Evolutionary conservation across 352 stramenopile genomes (phyloP).

Genomic region (Pythium chondricola): DNA sequence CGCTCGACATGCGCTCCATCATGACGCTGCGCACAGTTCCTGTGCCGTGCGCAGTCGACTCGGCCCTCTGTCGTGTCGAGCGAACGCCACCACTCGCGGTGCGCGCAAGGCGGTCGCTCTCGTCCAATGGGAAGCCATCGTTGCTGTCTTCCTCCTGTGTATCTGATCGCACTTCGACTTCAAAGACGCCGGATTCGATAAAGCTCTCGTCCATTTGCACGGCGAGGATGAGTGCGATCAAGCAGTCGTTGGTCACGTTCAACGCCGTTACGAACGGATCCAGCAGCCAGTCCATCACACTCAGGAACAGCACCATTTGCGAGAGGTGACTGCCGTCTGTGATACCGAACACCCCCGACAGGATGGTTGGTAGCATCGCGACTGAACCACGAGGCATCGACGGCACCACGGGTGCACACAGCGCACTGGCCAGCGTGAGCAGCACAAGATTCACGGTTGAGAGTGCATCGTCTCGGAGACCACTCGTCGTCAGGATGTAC

Average conservation of each 20-base stretch:
- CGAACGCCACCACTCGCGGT: background rate
- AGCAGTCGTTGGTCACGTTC: conserved; percentile 44
- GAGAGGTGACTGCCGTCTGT: conserved; percentile 6
- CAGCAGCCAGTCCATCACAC: conserved; percentile 48
- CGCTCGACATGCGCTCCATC: conserved; percentile 8
- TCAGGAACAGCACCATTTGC: conserved; percentile 32
- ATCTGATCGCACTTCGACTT: conserved; percentile 12
- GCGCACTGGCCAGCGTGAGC: conserved; percentile 30
- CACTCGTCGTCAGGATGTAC: conserved; percentile 35
- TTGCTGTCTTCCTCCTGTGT: conserved; percentile 30
- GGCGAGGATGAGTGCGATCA: conserved; percentile 46
- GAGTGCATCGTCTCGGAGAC: conserved; percentile 11
- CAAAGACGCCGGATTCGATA: conserved; percentile 17
- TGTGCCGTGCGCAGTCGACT: conserved; percentile 9
- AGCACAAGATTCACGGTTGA: conserved; percentile 20
- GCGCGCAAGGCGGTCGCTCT: conserved; percentile 3
- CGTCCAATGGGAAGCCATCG: conserved; percentile 19
- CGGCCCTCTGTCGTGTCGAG: background rate
- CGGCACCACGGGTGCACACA: conserved; percentile 33
- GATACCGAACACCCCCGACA: conserved; percentile 45
- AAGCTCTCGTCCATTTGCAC: conserved; percentile 38
- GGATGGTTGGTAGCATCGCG: conserved; percentile 29
- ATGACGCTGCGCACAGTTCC: conserved; percentile 10
- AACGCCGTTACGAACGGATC: conserved; percentile 44
- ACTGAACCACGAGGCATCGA: conserved; percentile 33